A percentile compares a stretch with the other conserved stretches of the same genome.
Evolutionary conservation across 441 rosid genomes (phyloP).

Genomic region (Aleurites moluccanus): DNA sequence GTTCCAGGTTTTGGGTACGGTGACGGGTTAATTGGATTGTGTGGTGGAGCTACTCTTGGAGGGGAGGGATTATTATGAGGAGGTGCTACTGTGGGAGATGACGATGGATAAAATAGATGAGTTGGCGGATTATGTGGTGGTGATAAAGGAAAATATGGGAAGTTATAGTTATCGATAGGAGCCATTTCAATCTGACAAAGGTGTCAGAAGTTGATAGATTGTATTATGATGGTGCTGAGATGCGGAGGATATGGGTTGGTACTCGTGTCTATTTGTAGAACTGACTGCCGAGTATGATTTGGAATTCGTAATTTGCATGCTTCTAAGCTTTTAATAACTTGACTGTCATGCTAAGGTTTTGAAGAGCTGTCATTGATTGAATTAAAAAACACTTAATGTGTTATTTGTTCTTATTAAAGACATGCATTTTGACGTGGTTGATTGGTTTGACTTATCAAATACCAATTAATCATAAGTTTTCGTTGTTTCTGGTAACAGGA

Average conservation of each 20-base stretch:
- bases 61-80: constrained; percentile 21
- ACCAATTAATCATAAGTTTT: background rate
- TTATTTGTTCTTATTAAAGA: no score
- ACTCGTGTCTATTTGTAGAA: constrained; percentile 38
- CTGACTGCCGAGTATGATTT: background rate
- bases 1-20: constrained; percentile 28
- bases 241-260: constrained; percentile 12
- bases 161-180: constrained; percentile 22
- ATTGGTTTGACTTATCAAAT: background rate
- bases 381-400: constrained; percentile 41
- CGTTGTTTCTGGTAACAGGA: no score
- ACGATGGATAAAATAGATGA: constrained; percentile 14
- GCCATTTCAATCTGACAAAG: constrained; percentile 39
- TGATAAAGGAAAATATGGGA: constrained; percentile 48
- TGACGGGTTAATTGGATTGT: constrained; percentile 11
- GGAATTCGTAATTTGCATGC: constrained; percentile 27
- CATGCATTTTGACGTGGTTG: no score
- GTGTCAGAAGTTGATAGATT: constrained; percentile 16
- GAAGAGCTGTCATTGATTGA: constrained; percentile 42
- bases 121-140: constrained; percentile 33
- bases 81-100: constrained; percentile 8
- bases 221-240: constrained; percentile 8
- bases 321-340: constrained; percentile 53
- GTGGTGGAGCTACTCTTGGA: constrained; percentile 6
- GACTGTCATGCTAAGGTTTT: constrained; percentile 48